Conservation (phyloP, 257 asterid species). For the Solanum clarkiae region DNA sequence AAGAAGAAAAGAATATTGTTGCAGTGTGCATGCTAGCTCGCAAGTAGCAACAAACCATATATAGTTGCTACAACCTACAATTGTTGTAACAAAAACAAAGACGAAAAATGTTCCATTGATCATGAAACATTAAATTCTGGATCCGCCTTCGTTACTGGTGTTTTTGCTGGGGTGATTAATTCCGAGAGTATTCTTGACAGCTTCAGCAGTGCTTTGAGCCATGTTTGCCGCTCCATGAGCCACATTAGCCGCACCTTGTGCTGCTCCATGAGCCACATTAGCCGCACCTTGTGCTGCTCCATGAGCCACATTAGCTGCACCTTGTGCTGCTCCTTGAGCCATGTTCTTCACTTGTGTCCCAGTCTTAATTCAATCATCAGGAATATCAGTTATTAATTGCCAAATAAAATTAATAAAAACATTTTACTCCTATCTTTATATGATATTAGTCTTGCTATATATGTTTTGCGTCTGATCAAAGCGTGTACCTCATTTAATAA, state of each 20-base stretch:
- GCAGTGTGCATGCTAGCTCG: background rate
- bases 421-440: no score
- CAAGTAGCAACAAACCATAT: background rate
- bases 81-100: background rate
- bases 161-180: background rate
- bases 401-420: background rate
- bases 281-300: background rate
- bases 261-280: background rate
- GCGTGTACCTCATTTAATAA: no score
- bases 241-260: background rate
- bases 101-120: background rate
- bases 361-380: background rate
- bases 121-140: background rate
- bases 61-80: background rate
- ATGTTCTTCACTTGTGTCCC: background rate
- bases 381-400: background rate
- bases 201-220: background rate
- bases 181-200: background rate
- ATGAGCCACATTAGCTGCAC: background rate
- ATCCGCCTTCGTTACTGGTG: background rate
- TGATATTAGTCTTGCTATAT: no score
- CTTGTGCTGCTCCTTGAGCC: background rate
- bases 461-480: no score
- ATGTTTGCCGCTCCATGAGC: background rate
- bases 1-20: background rate